These are phyloP conservation scores for Chloropicon primus DNA, from an alignment of 139 green algal species.

Conservation along the genomic window DNA sequence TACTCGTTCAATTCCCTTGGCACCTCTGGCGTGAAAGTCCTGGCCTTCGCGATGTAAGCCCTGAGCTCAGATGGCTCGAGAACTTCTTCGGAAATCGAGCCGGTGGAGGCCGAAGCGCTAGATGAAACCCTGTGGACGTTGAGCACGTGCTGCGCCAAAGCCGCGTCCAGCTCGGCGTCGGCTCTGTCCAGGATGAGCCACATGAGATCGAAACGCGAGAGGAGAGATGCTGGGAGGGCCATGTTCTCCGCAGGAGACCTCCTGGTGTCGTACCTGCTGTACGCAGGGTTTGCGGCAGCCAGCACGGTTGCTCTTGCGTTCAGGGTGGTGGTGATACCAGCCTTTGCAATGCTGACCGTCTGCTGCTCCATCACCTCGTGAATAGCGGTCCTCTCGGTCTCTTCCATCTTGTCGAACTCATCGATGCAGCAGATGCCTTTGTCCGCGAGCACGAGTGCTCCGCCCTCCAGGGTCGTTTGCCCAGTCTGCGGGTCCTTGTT, in stretches of 20 bases:
- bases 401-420: conserved; percentile 99
- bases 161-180: conserved; percentile 51
- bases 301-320: conserved; percentile 95
- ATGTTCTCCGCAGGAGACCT: conserved; percentile 93
- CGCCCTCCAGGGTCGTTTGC: conserved; percentile 93
- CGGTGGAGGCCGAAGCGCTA: conserved; percentile 11
- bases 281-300: conserved; percentile 92
- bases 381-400: conserved; percentile 92
- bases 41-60: conserved; percentile 63
- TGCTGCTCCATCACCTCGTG: conserved; percentile 99
- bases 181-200: conserved; percentile 93
- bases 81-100: conserved; percentile 13
- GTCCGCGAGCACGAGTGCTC: conserved; percentile 94
- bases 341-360: conserved; percentile 98
- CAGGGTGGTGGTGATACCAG: conserved; percentile 96
- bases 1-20: conserved; percentile 74
- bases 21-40: conserved; percentile 50
- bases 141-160: conserved; percentile 82
- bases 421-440: conserved; percentile 98
- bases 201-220: conserved; percentile 92
- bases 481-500: conserved; percentile 72
- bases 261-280: conserved; percentile 79
- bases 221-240: conserved; percentile 77
- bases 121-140: conserved; percentile 61
- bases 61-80: conserved; percentile 53